Evolutionary conservation across 2,329 filamentous ascomycete species (phyloP).

Genomic region (Coleophoma crateriformis): DNA sequence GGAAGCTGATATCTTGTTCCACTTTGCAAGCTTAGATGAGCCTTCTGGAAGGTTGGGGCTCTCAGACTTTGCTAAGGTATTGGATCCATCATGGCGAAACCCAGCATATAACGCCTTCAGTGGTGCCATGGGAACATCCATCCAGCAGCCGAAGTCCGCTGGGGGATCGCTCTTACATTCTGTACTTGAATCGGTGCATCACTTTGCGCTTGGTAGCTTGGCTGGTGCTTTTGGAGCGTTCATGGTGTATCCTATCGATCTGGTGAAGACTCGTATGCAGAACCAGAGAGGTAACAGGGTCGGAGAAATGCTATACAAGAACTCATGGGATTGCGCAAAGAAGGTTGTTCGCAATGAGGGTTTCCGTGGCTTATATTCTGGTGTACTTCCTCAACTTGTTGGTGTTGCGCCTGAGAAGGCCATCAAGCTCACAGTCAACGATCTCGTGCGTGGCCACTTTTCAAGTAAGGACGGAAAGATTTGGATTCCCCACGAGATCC

Average conservation of each 20-base stretch:
- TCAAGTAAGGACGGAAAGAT: slow-evolving; percentile 73
- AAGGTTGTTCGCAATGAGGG: slow-evolving; percentile 95
- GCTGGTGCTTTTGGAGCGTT: slow-evolving; percentile 97
- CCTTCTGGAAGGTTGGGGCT: slow-evolving; percentile 80
- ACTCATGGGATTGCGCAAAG: slow-evolving; percentile 89
- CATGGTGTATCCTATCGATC: slow-evolving; percentile 98
- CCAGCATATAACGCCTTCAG: slow-evolving; percentile 29
- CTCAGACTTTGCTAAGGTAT: slow-evolving; percentile 85
- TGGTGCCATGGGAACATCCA: slow-evolving; percentile 26
- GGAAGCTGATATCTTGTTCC: slow-evolving; percentile 98
- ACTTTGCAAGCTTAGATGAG: slow-evolving; percentile 91
- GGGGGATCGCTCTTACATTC: slow-evolving; percentile 54
- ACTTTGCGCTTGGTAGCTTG: slow-evolving; percentile 83
- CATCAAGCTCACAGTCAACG: slow-evolving; percentile 98
- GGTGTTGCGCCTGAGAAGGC: slow-evolving; percentile 99
- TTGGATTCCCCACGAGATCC: slow-evolving; percentile 62
- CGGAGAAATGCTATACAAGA: slow-evolving; percentile 89
- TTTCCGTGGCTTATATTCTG: slow-evolving; percentile 83
- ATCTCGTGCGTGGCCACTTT: slow-evolving; percentile 74
- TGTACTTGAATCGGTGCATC: slow-evolving; percentile 74
- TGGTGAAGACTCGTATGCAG: slow-evolving; percentile 98
- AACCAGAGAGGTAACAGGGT: slow-evolving; percentile 84
- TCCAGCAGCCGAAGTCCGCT: slow-evolving; percentile 46
- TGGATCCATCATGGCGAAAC: slow-evolving; percentile 86
- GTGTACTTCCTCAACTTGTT: slow-evolving; percentile 89